Evolutionary conservation across 2,329 filamentous ascomycete genomes (phyloP).

Genomic region (Phialophora macrospora): DNA sequence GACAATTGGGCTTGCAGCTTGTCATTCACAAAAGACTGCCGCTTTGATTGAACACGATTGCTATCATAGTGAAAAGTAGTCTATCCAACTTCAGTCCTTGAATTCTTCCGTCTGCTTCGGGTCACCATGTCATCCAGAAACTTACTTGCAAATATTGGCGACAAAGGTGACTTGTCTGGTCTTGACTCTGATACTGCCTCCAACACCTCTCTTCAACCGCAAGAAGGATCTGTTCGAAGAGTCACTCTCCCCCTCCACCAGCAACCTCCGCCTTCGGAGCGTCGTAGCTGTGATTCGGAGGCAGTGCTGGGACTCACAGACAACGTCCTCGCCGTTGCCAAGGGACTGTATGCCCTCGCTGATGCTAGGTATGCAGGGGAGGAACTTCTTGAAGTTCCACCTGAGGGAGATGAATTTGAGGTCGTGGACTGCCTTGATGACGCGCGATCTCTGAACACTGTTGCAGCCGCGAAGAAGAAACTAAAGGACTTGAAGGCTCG

Average conservation of each 20-base stretch:
- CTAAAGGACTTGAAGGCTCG: background rate
- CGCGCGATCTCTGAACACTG: background rate
- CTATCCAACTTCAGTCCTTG: background rate
- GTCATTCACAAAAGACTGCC: background rate
- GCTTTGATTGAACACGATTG: background rate
- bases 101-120: background rate
- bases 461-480: constrained; percentile 1
- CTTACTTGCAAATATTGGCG: background rate
- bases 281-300: background rate
- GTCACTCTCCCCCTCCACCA: background rate
- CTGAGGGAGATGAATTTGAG: background rate
- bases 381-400: background rate
- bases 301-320: background rate
- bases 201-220: background rate
- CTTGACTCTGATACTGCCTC: background rate
- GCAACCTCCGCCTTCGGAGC: background rate
- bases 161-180: background rate
- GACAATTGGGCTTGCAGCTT: background rate
- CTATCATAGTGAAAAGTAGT: background rate
- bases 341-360: background rate
- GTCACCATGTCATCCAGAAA: background rate
- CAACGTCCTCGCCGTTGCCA: background rate
- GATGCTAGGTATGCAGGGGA: background rate
- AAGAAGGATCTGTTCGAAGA: background rate
- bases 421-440: constrained; percentile 1